Base-by-base conservation (phyloP, 805 yeast species). In the Nakazawaea wickerhamii region DNA sequence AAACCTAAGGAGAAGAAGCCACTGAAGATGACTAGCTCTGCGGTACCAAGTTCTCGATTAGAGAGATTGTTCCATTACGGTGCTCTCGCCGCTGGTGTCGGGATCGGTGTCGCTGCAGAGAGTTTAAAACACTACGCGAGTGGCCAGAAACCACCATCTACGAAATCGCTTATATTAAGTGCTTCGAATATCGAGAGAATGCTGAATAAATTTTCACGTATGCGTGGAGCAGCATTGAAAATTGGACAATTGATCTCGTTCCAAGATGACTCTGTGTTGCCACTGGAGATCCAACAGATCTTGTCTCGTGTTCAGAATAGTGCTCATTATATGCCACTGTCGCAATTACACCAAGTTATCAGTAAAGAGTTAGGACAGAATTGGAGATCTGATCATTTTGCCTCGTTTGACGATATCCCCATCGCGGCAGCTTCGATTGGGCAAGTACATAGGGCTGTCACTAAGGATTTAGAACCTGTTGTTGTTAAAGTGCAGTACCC, bases 221-320 rank as follows among this genome's bases (percentile, higher is more conserved):
- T 93, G 99, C 75, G 99, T 57, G 99, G 99, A n/a, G 99, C 98
- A 2, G 99, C 99, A 3, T 70, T 93, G 57, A 93, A 93, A 57
- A 75, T 93, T 43, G 99, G 99, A n/a, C 99, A 93, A 64, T 78
- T 93, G 84, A 67, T 93, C 61, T 87, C 96, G 2, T 91, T 93
- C 61, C 99, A 93, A 63, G 98, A 91, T 59, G 79, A 83, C 47
- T 73, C 85, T 23, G 78, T 91, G 26, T 64, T 91, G 32, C 98
- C 99, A 1, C 71, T 73, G 32, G 96, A 90, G 54, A 75, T 93
- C 45, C 95, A 88, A 54, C 77, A 80, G 51, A 79, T 91, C 33
- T 65, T 93, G 51, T 65, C 86, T 39, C 69, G 89, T 25, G 96
- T 93, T 1, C 99, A 93, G 63, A 91, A 89, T 59, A 79, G 84